Percentiles rank a stretch among this genome's conserved stretches.
phyloP scores from a whole-genome alignment of 352 stramenopile genomes.

The Globisporangium echinulatum region DNA sequence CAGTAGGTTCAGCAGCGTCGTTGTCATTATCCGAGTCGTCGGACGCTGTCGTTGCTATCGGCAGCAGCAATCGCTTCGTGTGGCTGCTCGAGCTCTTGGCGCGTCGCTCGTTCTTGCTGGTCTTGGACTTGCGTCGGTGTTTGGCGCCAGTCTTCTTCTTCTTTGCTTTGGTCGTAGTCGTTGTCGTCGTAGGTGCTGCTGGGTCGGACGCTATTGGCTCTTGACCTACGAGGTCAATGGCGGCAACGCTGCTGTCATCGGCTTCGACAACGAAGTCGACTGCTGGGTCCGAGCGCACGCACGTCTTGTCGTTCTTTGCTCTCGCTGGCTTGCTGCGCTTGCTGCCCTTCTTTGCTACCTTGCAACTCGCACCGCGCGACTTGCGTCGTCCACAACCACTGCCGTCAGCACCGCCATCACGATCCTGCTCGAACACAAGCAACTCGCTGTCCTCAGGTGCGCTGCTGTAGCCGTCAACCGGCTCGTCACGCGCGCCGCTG shows the following conservation, averaged over 20 bases:
- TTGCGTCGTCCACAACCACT: background rate
- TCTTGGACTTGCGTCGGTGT: conserved; percentile 6
- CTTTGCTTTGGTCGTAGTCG: no score
- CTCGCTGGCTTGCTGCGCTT: conserved; percentile 11
- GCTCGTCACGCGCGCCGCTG: background rate
- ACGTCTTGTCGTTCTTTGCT: conserved; percentile 9
- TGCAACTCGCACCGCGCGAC: conserved; percentile 3
- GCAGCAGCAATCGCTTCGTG: no score
- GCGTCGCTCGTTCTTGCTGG: conserved; percentile 1
- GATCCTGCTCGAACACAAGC: background rate
- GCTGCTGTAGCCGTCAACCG: conserved; percentile 25
- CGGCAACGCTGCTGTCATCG: no score
- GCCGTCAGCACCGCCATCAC: background rate
- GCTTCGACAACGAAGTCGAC: background rate
- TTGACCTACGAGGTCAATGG: no score
- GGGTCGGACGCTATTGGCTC: no score
- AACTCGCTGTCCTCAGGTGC: conserved; percentile 17
- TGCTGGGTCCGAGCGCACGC: background rate
- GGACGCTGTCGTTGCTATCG: background rate
- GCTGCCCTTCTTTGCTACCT: conserved; percentile 5
- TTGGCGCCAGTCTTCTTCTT: conserved; percentile 10
- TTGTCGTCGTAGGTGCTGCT: no score
- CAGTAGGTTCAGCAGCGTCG: no score
- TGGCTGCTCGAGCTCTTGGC: background rate
- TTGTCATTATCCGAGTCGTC: no score